Evolutionary conservation across 2,329 filamentous ascomycete genomes (phyloP), one percentile per base, ranked within the genome.

Genomic region (Erysiphe pulchra): DNA sequence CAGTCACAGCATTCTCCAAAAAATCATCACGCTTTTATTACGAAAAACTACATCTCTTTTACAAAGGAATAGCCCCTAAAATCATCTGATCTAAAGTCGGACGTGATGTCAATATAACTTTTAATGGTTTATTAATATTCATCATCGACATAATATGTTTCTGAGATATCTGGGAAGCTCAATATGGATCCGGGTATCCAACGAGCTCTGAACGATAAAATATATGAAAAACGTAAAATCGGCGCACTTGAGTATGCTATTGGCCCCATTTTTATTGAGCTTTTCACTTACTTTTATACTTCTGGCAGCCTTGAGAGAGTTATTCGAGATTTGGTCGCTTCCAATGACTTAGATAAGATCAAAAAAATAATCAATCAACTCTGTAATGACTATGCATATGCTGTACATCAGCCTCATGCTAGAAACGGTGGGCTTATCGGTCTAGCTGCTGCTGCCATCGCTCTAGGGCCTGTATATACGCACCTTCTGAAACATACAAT

Each of bases 221-320:
- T 95, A 59, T 98, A 98, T 62, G 90, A 98, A 60, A 93, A 92
- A 68, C 76, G 92, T 60, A 98, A 98, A 64, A 78, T 85, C 57
- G 90, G 90, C 52, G 90, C 92, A 55, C 73, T 98, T 47, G 90
- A 98, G 85, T 93, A 76, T 57, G 80, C 4, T 34, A 11, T 5
- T 20, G 16, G 11, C 16, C 36, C 14, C 16, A 11, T 18, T 11
- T 17, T 38, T 38, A 2, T 2, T 4, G 10, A 11, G 10, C 36
- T 20, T 11, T 38, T 38, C 36, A 38, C 36, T 38, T 17, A 38
- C 36, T 16, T 16, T 11, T 38, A 50, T 54, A 13, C 52, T 41
- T 13, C 40, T 28, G 30, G 40, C 56, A 93, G 85, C 54, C 77
- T 98, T 53, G 90, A 98, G 63, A 80, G 79, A 53, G 73, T 84